A percentile compares a stretch with the other conserved stretches of the same genome.
Conservation (phyloP, 2,329 filamentous ascomycete genomes). For the Aspergillus proliferans region DNA sequence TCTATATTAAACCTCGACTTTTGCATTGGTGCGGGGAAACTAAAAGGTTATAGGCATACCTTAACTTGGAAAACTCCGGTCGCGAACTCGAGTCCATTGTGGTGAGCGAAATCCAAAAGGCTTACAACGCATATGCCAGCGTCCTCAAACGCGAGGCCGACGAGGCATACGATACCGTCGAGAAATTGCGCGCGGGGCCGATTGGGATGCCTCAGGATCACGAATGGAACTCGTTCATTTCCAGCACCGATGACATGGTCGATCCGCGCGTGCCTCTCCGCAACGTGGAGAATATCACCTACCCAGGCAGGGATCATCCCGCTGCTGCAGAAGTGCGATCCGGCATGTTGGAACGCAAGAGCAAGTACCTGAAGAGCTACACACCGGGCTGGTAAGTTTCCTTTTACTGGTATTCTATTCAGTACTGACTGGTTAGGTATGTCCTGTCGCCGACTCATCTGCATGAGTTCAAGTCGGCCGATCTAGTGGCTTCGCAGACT, state of each 20-base stretch:
- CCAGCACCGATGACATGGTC: slow-evolving; percentile 75
- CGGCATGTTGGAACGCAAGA: slow-evolving; percentile 91
- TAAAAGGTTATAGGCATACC: slow-evolving; percentile 61
- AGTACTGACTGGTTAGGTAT: slow-evolving; percentile 57
- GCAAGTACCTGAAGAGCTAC: slow-evolving; percentile 97
- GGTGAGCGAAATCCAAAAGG: slow-evolving; percentile 95
- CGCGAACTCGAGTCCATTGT: slow-evolving; percentile 94
- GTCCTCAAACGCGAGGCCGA: slow-evolving; percentile 90
- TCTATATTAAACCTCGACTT: not conserved
- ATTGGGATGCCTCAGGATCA: slow-evolving; percentile 90
- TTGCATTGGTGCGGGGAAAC: not conserved
- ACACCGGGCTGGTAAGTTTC: slow-evolving; percentile 78
- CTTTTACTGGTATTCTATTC: not conserved
- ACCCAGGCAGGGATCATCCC: slow-evolving; percentile 82
- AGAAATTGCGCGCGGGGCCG: slow-evolving; percentile 75
- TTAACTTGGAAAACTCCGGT: slow-evolving; percentile 90
- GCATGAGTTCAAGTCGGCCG: slow-evolving; percentile 98
- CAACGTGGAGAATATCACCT: slow-evolving; percentile 74
- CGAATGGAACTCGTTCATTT: slow-evolving; percentile 82
- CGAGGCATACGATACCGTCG: slow-evolving; percentile 67
- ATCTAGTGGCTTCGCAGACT: slow-evolving; percentile 72
- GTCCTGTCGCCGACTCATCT: slow-evolving; percentile 93
- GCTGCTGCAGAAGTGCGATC: slow-evolving; percentile 78
- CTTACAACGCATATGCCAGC: slow-evolving; percentile 86
- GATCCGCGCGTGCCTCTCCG: slow-evolving; percentile 76